Evolutionary conservation across 2,329 filamentous ascomycete species (phyloP).

Genomic region (Geosmithia morbida): DNA sequence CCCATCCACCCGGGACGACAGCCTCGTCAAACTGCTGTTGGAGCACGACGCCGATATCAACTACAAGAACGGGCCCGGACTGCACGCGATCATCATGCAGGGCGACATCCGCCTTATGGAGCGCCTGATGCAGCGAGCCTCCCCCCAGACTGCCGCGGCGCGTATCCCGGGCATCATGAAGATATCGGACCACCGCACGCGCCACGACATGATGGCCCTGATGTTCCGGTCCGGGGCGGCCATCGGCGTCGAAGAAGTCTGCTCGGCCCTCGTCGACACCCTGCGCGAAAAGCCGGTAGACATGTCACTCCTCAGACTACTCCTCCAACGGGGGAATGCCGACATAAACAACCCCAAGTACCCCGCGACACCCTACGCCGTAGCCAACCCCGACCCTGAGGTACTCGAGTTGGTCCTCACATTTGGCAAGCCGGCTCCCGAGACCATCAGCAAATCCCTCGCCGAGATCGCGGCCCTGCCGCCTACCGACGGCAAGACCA

Average conservation of each 20-base stretch:
- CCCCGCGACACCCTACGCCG: conserved; percentile 24
- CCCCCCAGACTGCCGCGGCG: conserved; percentile 29
- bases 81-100: conserved; percentile 31
- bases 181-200: conserved; percentile 22
- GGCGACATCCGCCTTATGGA: conserved; percentile 30
- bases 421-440: conserved; percentile 26
- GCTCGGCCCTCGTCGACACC: conserved; percentile 23
- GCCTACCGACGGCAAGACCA: conserved; percentile 27
- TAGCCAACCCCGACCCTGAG: conserved; percentile 27
- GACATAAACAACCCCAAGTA: conserved; percentile 36
- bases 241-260: conserved; percentile 25
- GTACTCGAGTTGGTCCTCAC: conserved; percentile 32
- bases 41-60: conserved; percentile 38
- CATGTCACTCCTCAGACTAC: conserved; percentile 28
- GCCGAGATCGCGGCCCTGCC: conserved; percentile 26
- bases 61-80: conserved; percentile 33
- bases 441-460: conserved; percentile 28
- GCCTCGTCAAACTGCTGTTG: conserved; percentile 36
- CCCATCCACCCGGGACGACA: conserved; percentile 29
- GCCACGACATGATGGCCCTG: conserved; percentile 30
- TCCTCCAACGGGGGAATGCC: conserved; percentile 35
- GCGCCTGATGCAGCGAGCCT: conserved; percentile 28
- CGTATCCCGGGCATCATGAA: conserved; percentile 33
- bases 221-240: conserved; percentile 30
- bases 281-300: conserved; percentile 32